Percentiles rank a stretch among this genome's conserved stretches.
These are phyloP conservation scores for Hebeloma cylindrosporum DNA, from an alignment of 768 basidiomycete genomes.

Conservation along the genomic window DNA sequence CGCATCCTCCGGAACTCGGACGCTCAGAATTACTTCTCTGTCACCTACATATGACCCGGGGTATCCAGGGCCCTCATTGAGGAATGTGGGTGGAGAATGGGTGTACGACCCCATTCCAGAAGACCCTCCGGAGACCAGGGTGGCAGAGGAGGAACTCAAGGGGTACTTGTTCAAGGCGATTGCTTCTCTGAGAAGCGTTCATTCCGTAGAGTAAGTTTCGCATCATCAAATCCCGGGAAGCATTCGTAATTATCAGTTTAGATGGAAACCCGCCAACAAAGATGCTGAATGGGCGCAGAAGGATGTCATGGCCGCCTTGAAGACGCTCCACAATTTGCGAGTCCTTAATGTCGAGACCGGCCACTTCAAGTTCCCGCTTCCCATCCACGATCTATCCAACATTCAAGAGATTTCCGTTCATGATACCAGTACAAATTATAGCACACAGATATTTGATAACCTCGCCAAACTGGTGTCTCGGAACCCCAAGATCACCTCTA, in stretches of 20 bases:
- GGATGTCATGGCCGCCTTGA: constrained; percentile 7
- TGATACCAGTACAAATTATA: constrained; percentile 1
- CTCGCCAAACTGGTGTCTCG: constrained; percentile 11
- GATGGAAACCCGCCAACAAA: constrained; percentile 3
- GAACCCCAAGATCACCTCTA: constrained; percentile 9
- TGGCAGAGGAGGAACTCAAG: constrained; percentile 7
- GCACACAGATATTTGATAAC: constrained; percentile 9
- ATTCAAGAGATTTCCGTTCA: constrained; percentile 6
- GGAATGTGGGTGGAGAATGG: constrained; percentile 11
- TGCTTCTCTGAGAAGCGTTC: constrained; percentile 10
- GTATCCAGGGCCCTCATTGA: constrained; percentile 9
- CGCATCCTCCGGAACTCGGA: constrained; percentile 5
- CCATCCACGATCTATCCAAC: constrained; percentile 1
- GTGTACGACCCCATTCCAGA: constrained; percentile 5
- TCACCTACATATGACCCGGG: constrained; percentile 12
- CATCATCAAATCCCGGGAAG: background rate
- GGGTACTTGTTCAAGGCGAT: constrained; percentile 10
- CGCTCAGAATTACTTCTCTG: constrained; percentile 10
- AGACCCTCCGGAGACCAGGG: constrained; percentile 1
- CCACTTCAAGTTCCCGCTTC: constrained; percentile 6
- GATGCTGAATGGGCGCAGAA: constrained; percentile 7
- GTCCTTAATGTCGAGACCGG: background rate
- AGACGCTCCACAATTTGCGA: constrained; percentile 5
- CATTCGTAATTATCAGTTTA: background rate
- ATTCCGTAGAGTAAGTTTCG: constrained; percentile 11